These are phyloP conservation scores for Ascochyta viciae-villosae DNA, from an alignment of 2,329 filamentous ascomycete genomes.

Conservation along the genomic window DNA sequence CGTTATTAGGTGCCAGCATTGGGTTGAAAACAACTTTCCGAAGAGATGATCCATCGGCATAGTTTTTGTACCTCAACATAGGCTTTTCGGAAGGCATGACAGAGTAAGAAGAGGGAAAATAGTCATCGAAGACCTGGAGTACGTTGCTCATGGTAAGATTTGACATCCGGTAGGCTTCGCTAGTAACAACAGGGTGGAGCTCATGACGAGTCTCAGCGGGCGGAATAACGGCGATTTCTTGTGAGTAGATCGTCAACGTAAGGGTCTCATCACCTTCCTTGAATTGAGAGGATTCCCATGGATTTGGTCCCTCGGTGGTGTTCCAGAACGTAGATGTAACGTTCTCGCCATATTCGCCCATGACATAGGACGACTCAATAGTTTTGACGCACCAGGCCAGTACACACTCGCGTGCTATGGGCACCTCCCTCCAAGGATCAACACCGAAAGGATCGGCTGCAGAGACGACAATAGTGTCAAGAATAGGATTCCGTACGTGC, in stretches of 20 bases:
- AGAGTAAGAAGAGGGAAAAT: constrained; percentile 30
- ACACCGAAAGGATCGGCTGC: not conserved
- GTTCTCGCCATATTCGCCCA: constrained; percentile 28
- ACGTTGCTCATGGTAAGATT: constrained; percentile 14
- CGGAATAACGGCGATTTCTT: constrained; percentile 22
- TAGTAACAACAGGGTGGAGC: not conserved
- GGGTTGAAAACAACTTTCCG: constrained; percentile 19
- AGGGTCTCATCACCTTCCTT: too few relatives aligned
- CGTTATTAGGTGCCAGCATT: constrained; percentile 28
- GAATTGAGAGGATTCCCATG: constrained; percentile 8
- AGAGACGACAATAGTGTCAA: constrained; percentile 23
- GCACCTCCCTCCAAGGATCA: constrained; percentile 18
- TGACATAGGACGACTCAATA: constrained; percentile 28
- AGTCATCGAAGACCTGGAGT: constrained; percentile 22
- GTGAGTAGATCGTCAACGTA: not conserved
- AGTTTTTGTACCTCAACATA: constrained; percentile 7
- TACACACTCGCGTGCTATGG: constrained; percentile 28
- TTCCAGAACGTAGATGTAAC: constrained; percentile 12
- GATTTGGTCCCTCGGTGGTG: constrained; percentile 4
- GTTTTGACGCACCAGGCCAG: constrained; percentile 40
- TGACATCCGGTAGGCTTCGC: constrained; percentile 5
- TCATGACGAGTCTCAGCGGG: not conserved
- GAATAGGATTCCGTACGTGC: constrained; percentile 23
- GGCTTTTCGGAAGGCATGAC: not conserved
- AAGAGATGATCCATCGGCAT: not conserved